Base-by-base conservation (phyloP, 768 basidiomycete genomes). In the Leccinum subgranulosum region DNA sequence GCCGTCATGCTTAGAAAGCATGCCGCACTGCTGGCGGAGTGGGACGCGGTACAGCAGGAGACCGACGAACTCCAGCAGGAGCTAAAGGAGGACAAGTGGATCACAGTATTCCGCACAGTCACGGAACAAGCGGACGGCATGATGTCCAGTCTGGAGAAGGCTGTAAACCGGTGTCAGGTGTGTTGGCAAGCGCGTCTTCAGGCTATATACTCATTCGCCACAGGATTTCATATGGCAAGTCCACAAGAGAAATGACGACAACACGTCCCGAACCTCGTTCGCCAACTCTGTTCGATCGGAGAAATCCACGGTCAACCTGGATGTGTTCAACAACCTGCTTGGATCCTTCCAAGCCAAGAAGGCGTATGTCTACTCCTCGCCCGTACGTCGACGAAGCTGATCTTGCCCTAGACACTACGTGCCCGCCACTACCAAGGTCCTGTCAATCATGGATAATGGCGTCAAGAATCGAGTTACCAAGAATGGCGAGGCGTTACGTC, bases 111-210 rank as follows among this genome's bases (percentile, higher is more conserved):
- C 74, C 83, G 94, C 62, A 95, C 92, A 6, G 91, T 94, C 56
- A 87, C 92, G 45, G 89, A 94, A 66, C 95, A 98, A 71, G 95
- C 96, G 45, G 92, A 94, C 69, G 93, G 92, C 25, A 97, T 98
- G 96, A 96, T 98, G 93, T 84, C 84, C 28, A 92, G 91, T 66
- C 75, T 99, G 63, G 92, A 98, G 76, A 98, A 96, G 72, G 93
- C 91, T 9, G 86, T 96, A 46, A 86, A 86, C 66, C 85, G 90
- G 62, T 95, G 93, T 77, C 89, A 92, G 78, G 93, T 92, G 65
- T 61, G 85, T 56, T 49, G 69, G 50, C 4, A 21, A 50, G 27
- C 11, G 39, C n/a, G 23, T 46, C 28, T 17, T 12, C 4, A 15
- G 11, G 2, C 25, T 23, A 15, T 53, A 33, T 27, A 28, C 61